phyloP scores from a whole-genome alignment of 73 alveolate species.

The Strombidium stylifer region DNA sequence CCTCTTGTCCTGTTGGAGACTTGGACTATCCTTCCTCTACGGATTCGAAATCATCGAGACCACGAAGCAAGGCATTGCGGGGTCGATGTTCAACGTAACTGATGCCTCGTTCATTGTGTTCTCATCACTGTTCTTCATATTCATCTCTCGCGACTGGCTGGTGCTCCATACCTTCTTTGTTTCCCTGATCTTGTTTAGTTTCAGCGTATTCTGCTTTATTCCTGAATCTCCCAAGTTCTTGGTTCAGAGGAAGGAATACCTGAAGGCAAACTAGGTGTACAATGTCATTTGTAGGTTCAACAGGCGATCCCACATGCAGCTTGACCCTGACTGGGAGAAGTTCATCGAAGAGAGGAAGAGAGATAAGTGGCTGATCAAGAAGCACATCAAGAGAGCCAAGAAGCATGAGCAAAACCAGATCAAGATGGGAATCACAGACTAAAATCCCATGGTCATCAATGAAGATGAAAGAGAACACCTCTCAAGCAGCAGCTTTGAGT shows the following conservation, averaged over 20 bases:
- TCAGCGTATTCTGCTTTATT: conserved; percentile 4
- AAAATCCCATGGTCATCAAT: background rate
- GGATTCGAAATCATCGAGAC: conserved; percentile 5
- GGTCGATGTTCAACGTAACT: background rate
- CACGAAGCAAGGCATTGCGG: conserved; percentile 8
- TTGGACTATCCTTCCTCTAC: conserved; percentile 7
- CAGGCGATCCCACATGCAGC: conserved; percentile 6
- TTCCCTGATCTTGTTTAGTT: no score
- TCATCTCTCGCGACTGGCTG: no score
- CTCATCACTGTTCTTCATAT: no score
- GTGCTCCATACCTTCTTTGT: no score
- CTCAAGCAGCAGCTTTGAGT: background rate
- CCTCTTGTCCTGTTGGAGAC: conserved; percentile 6
- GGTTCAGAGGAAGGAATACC: conserved; percentile 1
- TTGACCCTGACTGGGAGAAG: conserved; percentile 3
- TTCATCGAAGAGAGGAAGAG: no score
- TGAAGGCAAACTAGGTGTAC: conserved; percentile 7
- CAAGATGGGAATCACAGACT: no score
- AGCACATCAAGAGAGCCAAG: no score
- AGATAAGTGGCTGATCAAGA: no score
- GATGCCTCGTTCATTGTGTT: no score
- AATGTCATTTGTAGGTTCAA: conserved; percentile 13
- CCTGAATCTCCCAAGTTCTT: conserved; percentile 40
- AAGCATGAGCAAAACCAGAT: no score
- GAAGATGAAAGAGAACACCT: background rate